Conservation (phyloP, 495 filamentous ascomycete genomes). For the Lasiosphaeria ovina region DNA sequence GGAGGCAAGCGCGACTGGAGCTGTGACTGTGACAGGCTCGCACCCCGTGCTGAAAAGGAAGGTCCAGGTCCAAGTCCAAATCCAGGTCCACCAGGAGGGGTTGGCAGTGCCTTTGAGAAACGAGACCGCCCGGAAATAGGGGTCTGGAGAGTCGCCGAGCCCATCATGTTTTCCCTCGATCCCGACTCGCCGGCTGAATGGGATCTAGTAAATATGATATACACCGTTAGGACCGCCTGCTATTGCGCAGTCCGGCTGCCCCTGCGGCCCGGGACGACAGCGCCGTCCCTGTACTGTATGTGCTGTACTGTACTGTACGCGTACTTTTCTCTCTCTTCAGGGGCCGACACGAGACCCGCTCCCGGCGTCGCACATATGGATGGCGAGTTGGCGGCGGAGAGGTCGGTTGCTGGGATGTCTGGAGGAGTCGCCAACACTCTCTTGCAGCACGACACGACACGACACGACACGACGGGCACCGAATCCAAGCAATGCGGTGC, state of each 20-base stretch:
- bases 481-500: not conserved
- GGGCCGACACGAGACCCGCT: conserved; percentile 22
- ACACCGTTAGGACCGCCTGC: conserved; percentile 7
- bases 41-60: not conserved
- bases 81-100: conserved; percentile 23
- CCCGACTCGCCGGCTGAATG: conserved; percentile 26
- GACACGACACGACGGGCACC: not conserved
- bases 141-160: conserved; percentile 26
- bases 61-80: not conserved
- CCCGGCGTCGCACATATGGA: conserved; percentile 27
- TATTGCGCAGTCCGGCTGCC: conserved; percentile 11
- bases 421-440: not conserved
- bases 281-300: not conserved
- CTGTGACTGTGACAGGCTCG: not conserved
- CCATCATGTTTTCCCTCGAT: conserved; percentile 25
- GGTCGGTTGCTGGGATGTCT: conserved; percentile 1
- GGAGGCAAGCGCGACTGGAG: conserved; percentile 19
- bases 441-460: not conserved
- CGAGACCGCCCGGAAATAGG: conserved; percentile 34
- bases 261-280: not conserved
- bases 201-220: conserved; percentile 10
- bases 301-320: not conserved
- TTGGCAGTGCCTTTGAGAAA: conserved; percentile 37
- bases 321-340: conserved; percentile 11
- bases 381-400: conserved; percentile 4